Conservation (phyloP, 202 grass and related monocot genomes). For the Cymbopogon flexuosus region DNA sequence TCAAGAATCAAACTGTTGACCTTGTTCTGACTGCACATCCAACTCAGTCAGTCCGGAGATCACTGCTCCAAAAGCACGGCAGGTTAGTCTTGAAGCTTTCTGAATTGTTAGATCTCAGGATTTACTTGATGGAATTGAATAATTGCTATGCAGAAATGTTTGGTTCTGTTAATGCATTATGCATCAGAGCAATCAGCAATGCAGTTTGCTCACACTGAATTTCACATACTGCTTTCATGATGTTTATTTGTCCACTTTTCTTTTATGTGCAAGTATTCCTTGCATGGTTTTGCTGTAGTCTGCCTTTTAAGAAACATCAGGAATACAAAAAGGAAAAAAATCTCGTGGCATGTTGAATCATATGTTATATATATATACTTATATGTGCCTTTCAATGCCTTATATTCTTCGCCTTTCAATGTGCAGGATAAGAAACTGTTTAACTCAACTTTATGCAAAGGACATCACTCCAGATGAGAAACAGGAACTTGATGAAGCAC, state of each 20-base stretch:
- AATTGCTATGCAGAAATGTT: background rate
- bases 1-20: slow-evolving; percentile 88
- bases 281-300: background rate
- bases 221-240: background rate
- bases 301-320: background rate
- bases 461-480: slow-evolving; percentile 95
- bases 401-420: slow-evolving; percentile 27
- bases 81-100: slow-evolving; percentile 47
- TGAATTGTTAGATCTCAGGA: slow-evolving; percentile 8
- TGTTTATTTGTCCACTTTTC: background rate
- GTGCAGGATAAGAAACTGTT: slow-evolving; percentile 78
- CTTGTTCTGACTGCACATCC: slow-evolving; percentile 94
- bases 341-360: background rate
- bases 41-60: slow-evolving; percentile 83
- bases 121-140: background rate
- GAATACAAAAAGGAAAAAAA: background rate
- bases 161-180: background rate
- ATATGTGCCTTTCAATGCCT: background rate
- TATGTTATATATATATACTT: background rate
- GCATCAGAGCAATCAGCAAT: background rate
- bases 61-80: slow-evolving; percentile 92
- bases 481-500: slow-evolving; percentile 88
- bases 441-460: slow-evolving; percentile 67
- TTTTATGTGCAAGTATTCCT: background rate
- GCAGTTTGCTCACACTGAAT: background rate